These are phyloP conservation scores for Sungouiozyma ichnusensis DNA, from an alignment of 805 yeast species.

Conservation along the genomic window DNA sequence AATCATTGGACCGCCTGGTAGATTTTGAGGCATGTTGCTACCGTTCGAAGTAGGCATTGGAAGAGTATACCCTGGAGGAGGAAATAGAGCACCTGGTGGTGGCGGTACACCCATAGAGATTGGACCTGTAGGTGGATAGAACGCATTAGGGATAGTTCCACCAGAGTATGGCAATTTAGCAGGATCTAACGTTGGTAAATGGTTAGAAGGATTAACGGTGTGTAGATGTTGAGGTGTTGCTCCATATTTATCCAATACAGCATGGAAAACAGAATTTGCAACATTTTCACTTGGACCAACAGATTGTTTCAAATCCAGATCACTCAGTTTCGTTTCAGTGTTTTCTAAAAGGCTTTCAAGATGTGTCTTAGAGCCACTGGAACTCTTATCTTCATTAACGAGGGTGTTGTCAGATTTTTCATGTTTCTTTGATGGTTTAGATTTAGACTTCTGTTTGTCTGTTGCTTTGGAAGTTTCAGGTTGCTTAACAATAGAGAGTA, in stretches of 20 bases:
- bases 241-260: conserved; percentile 26
- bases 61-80: neutral
- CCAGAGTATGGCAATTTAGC: conserved; percentile 21
- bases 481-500: conserved; percentile 37
- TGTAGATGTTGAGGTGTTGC: conserved; percentile 6
- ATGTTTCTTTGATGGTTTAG: conserved; percentile 3
- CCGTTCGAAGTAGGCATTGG: neutral
- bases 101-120: conserved; percentile 5
- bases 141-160: conserved; percentile 13
- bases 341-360: neutral
- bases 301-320: conserved; percentile 15
- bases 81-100: neutral
- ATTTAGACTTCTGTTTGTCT: neutral
- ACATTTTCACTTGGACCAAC: conserved; percentile 13
- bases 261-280: conserved; percentile 26
- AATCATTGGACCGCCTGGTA: neutral
- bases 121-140: neutral
- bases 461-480: conserved; percentile 7
- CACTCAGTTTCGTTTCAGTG: neutral
- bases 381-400: conserved; percentile 4
- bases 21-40: neutral
- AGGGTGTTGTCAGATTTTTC: conserved; percentile 3
- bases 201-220: conserved; percentile 3
- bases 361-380: neutral
- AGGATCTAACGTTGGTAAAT: conserved; percentile 9